Conservation (phyloP, 192 early-diverging fungal genomes). For the Coemansia sp. region DNA sequence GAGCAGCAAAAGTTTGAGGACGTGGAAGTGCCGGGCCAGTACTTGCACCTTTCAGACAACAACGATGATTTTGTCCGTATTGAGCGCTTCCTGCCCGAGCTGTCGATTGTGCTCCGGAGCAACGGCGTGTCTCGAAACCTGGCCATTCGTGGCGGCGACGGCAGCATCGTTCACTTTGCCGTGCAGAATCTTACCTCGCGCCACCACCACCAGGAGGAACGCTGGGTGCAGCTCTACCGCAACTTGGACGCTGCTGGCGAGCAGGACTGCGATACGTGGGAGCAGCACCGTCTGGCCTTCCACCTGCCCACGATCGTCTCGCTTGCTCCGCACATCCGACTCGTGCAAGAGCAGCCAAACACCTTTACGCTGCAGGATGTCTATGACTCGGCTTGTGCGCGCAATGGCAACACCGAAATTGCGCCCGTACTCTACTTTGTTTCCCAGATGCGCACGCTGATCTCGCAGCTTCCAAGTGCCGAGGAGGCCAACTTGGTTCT, state of each 20-base stretch:
- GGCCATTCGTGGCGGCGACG: conserved; percentile 91
- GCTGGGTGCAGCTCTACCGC: conserved; percentile 93
- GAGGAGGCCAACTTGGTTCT: conserved; percentile 86
- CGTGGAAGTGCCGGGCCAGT: conserved; percentile 99
- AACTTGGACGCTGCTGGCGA: conserved; percentile 89
- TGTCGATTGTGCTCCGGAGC: conserved; percentile 82
- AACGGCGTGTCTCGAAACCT: conserved; percentile 76
- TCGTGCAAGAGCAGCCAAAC: conserved; percentile 92
- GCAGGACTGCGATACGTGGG: conserved; percentile 69
- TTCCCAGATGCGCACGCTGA: conserved; percentile 62
- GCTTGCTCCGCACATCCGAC: conserved; percentile 87
- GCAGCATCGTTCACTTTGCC: conserved; percentile 86
- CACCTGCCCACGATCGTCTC: conserved; percentile 94
- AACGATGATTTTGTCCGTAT: conserved; percentile 94
- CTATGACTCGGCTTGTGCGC: conserved; percentile 86
- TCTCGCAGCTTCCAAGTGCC: conserved; percentile 55
- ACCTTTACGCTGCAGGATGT: conserved; percentile 91
- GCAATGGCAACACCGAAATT: conserved; percentile 79
- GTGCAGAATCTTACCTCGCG: conserved; percentile 94
- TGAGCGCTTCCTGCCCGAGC: conserved; percentile 91
- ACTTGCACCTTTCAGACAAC: conserved; percentile 79
- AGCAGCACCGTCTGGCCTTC: conserved; percentile 76
- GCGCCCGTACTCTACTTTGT: conserved; percentile 84
- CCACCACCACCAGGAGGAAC: conserved; percentile 92
- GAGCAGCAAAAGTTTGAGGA: conserved; percentile 99